A percentile compares a stretch with the other conserved stretches of the same genome.
Conservation (phyloP, 192 early-diverging fungal genomes). For the Haplosporangium gracile region DNA sequence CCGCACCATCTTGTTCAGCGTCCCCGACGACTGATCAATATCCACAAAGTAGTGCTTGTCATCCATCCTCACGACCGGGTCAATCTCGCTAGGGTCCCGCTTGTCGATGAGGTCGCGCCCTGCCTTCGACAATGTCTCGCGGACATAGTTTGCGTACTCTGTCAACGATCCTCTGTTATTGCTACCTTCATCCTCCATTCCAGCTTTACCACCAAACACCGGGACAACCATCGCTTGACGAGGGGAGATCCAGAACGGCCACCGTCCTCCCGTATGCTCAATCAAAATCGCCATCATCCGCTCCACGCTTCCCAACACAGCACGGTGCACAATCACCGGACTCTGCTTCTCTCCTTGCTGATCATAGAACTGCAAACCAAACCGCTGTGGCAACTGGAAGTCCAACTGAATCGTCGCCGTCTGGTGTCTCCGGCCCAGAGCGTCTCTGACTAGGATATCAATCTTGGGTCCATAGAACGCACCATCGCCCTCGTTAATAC, state of each 20-base stretch:
- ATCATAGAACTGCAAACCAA: constrained; percentile 81
- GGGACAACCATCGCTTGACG: constrained; percentile 92
- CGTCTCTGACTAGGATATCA: constrained; percentile 89
- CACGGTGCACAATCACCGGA: constrained; percentile 96
- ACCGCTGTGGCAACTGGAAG: constrained; percentile 92
- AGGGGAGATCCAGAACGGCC: constrained; percentile 97
- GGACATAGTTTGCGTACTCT: constrained; percentile 77
- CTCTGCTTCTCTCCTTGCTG: constrained; percentile 72
- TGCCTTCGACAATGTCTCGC: constrained; percentile 45
- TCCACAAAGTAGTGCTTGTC: constrained; percentile 84
- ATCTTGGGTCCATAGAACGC: constrained; percentile 99
- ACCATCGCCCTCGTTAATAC: constrained; percentile 87
- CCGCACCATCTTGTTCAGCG: constrained; percentile 82
- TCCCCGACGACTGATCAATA: constrained; percentile 74
- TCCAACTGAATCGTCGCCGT: constrained; percentile 97
- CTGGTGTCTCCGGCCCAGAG: constrained; percentile 86
- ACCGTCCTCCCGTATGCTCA: constrained; percentile 91
- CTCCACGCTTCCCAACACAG: constrained; percentile 92
- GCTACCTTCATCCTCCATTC: constrained; percentile 13
- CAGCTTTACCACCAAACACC: constrained; percentile 61
- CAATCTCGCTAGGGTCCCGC: background rate
- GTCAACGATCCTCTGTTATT: constrained; percentile 55
- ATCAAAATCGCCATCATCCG: constrained; percentile 96
- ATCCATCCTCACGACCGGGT: constrained; percentile 60
- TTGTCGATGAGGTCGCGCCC: constrained; percentile 6